Evolutionary conservation across 2,329 filamentous ascomycete genomes (phyloP).

Genomic region (Fusarium agapanthi): DNA sequence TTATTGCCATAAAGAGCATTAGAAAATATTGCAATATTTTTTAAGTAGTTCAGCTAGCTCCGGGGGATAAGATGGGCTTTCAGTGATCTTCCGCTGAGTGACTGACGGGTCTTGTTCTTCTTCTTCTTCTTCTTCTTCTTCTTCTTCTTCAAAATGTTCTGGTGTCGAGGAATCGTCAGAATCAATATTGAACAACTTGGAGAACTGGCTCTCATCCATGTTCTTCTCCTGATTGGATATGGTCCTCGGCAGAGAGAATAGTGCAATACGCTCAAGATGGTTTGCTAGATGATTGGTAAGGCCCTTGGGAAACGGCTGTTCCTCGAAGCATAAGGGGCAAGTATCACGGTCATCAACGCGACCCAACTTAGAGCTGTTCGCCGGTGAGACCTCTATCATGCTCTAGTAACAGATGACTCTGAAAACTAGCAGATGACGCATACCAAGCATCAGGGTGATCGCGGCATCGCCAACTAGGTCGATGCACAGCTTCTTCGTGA

Average conservation of each 20-base stretch:
- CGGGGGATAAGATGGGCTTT: too few relatives aligned
- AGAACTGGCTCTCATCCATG: rapidly evolving
- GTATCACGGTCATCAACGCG: not conserved
- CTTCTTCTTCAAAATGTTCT: not conserved
- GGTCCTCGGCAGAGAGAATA: rapidly evolving
- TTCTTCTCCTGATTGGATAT: rapidly evolving
- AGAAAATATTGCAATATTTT: not conserved
- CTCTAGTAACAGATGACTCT: rapidly evolving
- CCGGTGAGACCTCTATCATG: rapidly evolving
- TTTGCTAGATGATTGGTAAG: not conserved
- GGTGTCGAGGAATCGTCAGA: rapidly evolving
- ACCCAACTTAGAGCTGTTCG: rapidly evolving
- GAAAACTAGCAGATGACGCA: not conserved
- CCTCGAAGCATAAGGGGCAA: not conserved
- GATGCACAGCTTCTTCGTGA: not conserved
- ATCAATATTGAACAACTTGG: not conserved
- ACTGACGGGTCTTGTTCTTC: rapidly evolving
- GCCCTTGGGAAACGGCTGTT: not conserved
- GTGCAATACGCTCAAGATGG: not conserved
- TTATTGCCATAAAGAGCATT: rapidly evolving
- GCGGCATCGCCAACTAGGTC: not conserved
- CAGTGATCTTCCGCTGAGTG: rapidly evolving
- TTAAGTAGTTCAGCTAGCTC: too few relatives aligned
- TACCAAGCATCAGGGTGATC: rapidly evolving
- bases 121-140: not conserved